phyloP scores from a whole-genome alignment of 305 asterid species.

The Coffea humblotiana region DNA sequence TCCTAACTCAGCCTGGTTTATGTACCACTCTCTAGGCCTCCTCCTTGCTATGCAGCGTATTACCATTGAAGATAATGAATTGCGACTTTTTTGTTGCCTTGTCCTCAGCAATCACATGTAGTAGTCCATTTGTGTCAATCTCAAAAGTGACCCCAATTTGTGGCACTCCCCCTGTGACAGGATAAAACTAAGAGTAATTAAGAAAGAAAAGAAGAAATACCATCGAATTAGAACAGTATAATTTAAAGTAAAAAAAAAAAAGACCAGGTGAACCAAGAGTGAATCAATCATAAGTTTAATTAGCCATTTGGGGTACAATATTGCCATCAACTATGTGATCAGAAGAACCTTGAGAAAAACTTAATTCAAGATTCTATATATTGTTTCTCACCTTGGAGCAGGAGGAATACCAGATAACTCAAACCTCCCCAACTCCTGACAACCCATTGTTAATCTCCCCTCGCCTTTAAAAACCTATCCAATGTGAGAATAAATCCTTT shows the following conservation, averaged over 20 bases:
- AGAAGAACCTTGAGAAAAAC: not conserved
- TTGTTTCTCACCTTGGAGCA: constrained; percentile 34
- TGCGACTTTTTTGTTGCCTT: constrained; percentile 34
- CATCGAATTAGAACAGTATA: too few species aligned
- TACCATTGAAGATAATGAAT: constrained; percentile 17
- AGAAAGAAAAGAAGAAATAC: too few species aligned
- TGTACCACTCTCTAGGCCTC: too few species aligned
- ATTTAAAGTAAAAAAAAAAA: not conserved
- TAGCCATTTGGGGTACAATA: too few species aligned
- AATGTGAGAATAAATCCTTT: too few species aligned
- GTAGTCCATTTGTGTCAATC: constrained; percentile 38
- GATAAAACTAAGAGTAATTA: too few species aligned
- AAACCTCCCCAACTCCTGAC: constrained; percentile 35
- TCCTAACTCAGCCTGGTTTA: too few species aligned
- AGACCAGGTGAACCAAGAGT: too few species aligned
- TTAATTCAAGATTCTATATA: too few species aligned
- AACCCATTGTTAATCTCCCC: constrained; percentile 37
- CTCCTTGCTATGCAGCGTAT: too few species aligned
- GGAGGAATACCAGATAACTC: constrained; percentile 40
- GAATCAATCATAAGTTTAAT: too few species aligned
- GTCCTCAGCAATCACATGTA: constrained; percentile 41
- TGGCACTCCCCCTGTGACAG: constrained; percentile 35
- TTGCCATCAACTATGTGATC: too few species aligned
- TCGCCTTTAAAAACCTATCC: constrained; percentile 24
- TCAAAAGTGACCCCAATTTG: constrained; percentile 49